A percentile compares a stretch with the other conserved stretches of the same genome.
These are phyloP conservation scores for Mycena citricolor DNA, from an alignment of 1,284 basidiomycete species.

Conservation along the genomic window DNA sequence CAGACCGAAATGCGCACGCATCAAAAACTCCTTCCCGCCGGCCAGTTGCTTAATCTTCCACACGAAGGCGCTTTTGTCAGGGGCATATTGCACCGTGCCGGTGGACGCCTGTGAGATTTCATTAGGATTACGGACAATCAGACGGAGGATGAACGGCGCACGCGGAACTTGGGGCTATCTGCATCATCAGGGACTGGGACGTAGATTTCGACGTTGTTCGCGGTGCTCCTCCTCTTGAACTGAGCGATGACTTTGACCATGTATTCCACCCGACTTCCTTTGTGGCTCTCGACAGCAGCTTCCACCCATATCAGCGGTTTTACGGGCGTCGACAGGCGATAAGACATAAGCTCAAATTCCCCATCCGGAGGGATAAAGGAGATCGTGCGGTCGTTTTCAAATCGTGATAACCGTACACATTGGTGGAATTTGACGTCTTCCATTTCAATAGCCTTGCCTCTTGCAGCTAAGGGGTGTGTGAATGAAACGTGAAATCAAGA, in stretches of 20 bases:
- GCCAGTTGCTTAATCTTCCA: slow-evolving; percentile 98
- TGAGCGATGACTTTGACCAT: slow-evolving; percentile 98
- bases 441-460: slow-evolving; percentile 99
- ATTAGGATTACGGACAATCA: neutral
- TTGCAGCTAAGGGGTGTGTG: slow-evolving; percentile 58
- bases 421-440: slow-evolving; percentile 99
- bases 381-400: slow-evolving; percentile 99
- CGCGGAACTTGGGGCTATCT: slow-evolving; percentile 95
- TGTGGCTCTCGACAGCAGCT: slow-evolving; percentile 93
- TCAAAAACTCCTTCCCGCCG: slow-evolving; percentile 90
- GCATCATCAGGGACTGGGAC: slow-evolving; percentile 99
- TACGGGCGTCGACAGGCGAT: slow-evolving; percentile 92
- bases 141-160: slow-evolving; percentile 41
- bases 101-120: slow-evolving; percentile 68
- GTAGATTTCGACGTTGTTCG: slow-evolving; percentile 98
- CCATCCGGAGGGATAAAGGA: slow-evolving; percentile 99
- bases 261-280: slow-evolving; percentile 93
- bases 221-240: slow-evolving; percentile 94
- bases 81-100: slow-evolving; percentile 91
- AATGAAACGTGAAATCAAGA: slow-evolving; percentile 1
- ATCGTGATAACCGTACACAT: slow-evolving; percentile 98
- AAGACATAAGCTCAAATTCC: slow-evolving; percentile 98
- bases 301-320: slow-evolving; percentile 99
- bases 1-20: slow-evolving; percentile 94
- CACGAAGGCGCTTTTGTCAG: slow-evolving; percentile 94